These are phyloP conservation scores for Coemansia umbellata DNA, from an alignment of 192 early-diverging fungal species.

Conservation along the genomic window DNA sequence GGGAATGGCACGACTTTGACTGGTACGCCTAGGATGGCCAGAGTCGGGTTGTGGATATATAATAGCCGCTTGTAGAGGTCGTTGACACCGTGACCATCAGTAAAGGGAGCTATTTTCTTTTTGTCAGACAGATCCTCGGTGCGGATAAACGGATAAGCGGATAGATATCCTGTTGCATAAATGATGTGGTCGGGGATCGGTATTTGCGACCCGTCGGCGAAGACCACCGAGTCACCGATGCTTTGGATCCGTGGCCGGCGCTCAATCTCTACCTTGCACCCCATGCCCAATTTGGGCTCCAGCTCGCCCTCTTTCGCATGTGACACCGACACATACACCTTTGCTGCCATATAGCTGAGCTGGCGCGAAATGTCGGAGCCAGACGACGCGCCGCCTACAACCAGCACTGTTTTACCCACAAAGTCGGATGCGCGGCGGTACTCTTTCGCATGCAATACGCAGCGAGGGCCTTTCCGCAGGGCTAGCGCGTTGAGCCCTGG, in stretches of 20 bases:
- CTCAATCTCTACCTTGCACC: not conserved
- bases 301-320: not conserved
- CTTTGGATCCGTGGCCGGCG: constrained; percentile 10
- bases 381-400: constrained; percentile 55
- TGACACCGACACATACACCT: constrained; percentile 38
- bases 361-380: constrained; percentile 55
- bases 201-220: constrained; percentile 24
- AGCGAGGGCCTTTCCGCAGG: not conserved
- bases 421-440: constrained; percentile 22
- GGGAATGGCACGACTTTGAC: constrained; percentile 58
- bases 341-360: constrained; percentile 22
- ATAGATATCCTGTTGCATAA: constrained; percentile 66
- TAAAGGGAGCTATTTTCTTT: constrained; percentile 4
- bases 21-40: constrained; percentile 60
- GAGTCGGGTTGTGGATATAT: constrained; percentile 50
- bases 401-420: constrained; percentile 37
- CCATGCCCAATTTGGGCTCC: not conserved
- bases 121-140: not conserved
- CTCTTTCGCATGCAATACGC: constrained; percentile 23
- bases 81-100: constrained; percentile 33
- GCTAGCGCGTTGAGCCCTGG: constrained; percentile 21
- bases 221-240: constrained; percentile 9
- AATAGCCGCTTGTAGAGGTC: constrained; percentile 50
- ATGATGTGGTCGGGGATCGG: constrained; percentile 52
- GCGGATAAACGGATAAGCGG: constrained; percentile 57